These are phyloP conservation scores for Posidonia australis DNA, from an alignment of 106 monocot species.

Conservation along the genomic window DNA sequence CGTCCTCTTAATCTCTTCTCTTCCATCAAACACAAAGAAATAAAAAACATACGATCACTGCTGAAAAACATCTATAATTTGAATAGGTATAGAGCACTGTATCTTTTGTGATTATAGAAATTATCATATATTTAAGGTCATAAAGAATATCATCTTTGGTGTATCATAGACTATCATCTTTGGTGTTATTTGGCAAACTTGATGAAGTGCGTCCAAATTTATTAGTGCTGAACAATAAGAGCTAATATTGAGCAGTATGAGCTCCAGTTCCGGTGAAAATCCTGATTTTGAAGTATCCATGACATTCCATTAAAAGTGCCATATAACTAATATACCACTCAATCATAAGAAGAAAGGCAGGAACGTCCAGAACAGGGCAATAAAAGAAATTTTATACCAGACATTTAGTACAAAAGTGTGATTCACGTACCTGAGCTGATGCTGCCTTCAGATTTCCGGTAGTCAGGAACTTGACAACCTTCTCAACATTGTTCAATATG, in stretches of 20 bases:
- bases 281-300: no score
- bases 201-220: background rate
- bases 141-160: no score
- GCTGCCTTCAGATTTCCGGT: slow-evolving; percentile 41
- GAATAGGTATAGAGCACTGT: no score
- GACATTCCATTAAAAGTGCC: no score
- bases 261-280: no score
- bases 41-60: no score
- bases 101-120: no score
- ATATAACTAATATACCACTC: background rate
- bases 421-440: slow-evolving; percentile 30
- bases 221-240: background rate
- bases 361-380: background rate
- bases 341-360: background rate
- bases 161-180: no score
- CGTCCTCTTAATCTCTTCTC: background rate
- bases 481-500: slow-evolving; percentile 82
- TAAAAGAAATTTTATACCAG: background rate
- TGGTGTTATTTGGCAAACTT: no score
- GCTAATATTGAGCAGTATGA: background rate
- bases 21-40: no score
- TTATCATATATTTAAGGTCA: no score
- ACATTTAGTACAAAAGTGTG: background rate
- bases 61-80: no score
- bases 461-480: slow-evolving; percentile 77